Evolutionary conservation across 371 early-diverging fungal species (phyloP), one percentile per base, ranked within the genome.

Genomic region (Syncephalis fuscata): DNA sequence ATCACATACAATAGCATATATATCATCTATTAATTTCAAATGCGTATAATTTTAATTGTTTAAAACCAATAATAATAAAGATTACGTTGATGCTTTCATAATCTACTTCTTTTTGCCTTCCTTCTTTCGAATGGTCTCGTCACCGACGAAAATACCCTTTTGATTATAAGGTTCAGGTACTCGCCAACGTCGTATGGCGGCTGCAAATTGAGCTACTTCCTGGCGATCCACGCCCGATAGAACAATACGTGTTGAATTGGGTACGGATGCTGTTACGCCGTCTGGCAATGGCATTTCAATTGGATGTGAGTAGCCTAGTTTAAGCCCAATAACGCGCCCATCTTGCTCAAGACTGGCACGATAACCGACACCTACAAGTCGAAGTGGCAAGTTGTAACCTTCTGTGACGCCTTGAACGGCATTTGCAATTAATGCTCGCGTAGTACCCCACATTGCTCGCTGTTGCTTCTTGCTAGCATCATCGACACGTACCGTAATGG

Each of bases 151-250:
- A 49, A 95, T 88, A 55, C 98, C 98, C 78, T 97, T 97, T 61
- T 89, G 91, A 62, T 97, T 97, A 59, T 95, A 97, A 45, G 98
- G 96, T 71, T 97, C 98, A 22, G 98, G 98, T 59, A 74, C 77
- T 66, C 89, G 75, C 82, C 84, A 84, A 51, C 76, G 73, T 50
- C 92, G 75, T 52, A 97, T 83, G 57, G 78, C 79, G 46, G 93
- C 88, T 7, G 98, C 98, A 60, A 94, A 88, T 62, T 83, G 80
- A 46, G 78, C 84, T 39, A 97, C 71, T 39, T 70, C 60, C 52
- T 82, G 80, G 55, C 78, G 59, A 63, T 92, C 80, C 26, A 65
- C 70, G 25, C 94, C 91, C 39, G 64, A 72, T 54, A 97, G 57
- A 32, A 92, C 55, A 37, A 97, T 71, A 45, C 86, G 76, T 40